phyloP scores from a whole-genome alignment of 352 stramenopile genomes.

The Albugo candida region DNA sequence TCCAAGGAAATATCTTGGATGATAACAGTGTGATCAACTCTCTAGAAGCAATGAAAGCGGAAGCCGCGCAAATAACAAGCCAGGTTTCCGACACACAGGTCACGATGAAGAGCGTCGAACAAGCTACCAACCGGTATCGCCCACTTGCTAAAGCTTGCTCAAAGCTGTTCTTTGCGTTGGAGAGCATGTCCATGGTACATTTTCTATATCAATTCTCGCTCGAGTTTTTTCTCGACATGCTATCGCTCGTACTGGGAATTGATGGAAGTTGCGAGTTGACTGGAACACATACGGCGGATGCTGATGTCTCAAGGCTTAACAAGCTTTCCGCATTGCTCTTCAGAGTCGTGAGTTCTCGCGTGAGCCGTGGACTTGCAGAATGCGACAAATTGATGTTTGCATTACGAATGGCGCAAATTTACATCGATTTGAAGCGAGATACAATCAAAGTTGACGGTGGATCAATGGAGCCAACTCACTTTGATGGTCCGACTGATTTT shows the following conservation, averaged over 20 bases:
- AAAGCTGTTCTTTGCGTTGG: constrained; percentile 83
- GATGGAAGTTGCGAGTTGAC: constrained; percentile 1
- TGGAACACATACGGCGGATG: constrained; percentile 8
- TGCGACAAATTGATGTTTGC: constrained; percentile 99
- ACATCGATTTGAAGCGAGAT: constrained; percentile 53
- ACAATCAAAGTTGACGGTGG: constrained; percentile 17
- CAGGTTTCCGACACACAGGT: constrained; percentile 72
- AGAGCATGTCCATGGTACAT: constrained; percentile 88
- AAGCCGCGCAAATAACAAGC: constrained; percentile 91
- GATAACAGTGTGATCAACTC: constrained; percentile 96
- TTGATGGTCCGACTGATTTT: constrained; percentile 46
- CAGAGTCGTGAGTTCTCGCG: constrained; percentile 77
- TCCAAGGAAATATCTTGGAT: constrained; percentile 98
- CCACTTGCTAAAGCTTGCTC: constrained; percentile 83
- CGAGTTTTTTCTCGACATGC: constrained; percentile 92
- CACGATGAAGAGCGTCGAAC: constrained; percentile 70
- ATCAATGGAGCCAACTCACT: constrained; percentile 4
- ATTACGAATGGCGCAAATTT: constrained; percentile 87
- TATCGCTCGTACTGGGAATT: constrained; percentile 80
- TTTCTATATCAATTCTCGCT: constrained; percentile 99
- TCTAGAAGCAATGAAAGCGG: constrained; percentile 96
- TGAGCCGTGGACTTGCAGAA: constrained; percentile 87
- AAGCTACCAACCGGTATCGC: constrained; percentile 88
- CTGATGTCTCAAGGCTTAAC: constrained; percentile 17
- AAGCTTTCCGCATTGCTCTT: constrained; percentile 80